Conservation (phyloP, 2,329 filamentous ascomycete genomes). For the Exserohilum turcica region DNA sequence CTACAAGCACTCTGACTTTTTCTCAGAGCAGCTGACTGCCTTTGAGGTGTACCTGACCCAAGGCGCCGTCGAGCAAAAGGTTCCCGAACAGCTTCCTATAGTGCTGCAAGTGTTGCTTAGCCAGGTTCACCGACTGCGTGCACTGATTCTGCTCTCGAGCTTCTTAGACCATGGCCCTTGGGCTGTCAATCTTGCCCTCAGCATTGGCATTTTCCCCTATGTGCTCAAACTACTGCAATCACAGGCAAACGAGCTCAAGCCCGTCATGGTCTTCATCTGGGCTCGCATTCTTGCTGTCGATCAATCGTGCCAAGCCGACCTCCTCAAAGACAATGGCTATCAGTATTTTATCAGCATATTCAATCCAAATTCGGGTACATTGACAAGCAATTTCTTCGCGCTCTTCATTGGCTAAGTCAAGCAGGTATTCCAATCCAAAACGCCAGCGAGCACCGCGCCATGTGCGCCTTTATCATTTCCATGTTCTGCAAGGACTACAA, state of each 20-base stretch:
- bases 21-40: constrained; percentile 93
- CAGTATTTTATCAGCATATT: constrained; percentile 95
- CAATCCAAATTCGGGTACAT: constrained; percentile 70
- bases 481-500: constrained; percentile 97
- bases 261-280: constrained; percentile 99
- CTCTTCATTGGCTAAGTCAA: constrained; percentile 10
- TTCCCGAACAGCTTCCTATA: constrained; percentile 93
- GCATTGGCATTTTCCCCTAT: constrained; percentile 98
- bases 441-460: constrained; percentile 91
- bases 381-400: not conserved
- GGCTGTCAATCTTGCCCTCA: constrained; percentile 97
- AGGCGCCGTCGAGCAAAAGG: constrained; percentile 81
- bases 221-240: constrained; percentile 97
- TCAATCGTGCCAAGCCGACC: constrained; percentile 86
- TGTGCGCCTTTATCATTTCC: constrained; percentile 97
- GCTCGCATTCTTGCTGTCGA: constrained; percentile 94
- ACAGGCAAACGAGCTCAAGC: constrained; percentile 90
- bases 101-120: constrained; percentile 94
- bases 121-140: constrained; percentile 89
- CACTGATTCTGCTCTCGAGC: constrained; percentile 86
- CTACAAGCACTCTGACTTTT: constrained; percentile 94
- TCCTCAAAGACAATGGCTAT: constrained; percentile 96
- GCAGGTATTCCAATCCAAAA: constrained; percentile 78
- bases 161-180: constrained; percentile 96
- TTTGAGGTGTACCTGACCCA: constrained; percentile 94